Percentiles rank a stretch among this genome's conserved stretches.
Conservation (phyloP, 345 rosid species). For the Zanthoxylum bungeanum region DNA sequence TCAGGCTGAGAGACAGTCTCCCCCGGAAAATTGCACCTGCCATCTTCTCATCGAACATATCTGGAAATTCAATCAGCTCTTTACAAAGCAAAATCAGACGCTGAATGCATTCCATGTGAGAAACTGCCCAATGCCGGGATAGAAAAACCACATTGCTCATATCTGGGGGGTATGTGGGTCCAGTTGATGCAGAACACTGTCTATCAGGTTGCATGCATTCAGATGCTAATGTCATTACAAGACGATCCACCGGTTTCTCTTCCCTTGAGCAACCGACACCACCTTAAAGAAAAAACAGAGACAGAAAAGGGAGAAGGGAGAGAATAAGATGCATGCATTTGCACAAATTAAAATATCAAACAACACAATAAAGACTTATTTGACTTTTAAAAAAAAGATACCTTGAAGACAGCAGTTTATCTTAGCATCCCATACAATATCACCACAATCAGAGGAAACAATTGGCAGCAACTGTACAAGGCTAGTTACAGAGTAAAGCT, state of each 20-base stretch:
- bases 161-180: constrained; percentile 42
- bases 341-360: constrained; percentile 13
- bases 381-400: constrained; percentile 23
- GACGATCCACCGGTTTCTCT: constrained; percentile 70
- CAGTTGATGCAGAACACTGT: constrained; percentile 39
- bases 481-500: constrained; percentile 43
- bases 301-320: constrained; percentile 16
- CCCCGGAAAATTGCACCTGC: constrained; percentile 43
- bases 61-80: constrained; percentile 56
- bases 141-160: constrained; percentile 52
- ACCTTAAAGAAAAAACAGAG: constrained; percentile 23
- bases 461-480: constrained; percentile 50
- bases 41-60: constrained; percentile 54
- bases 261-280: constrained; percentile 63
- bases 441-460: constrained; percentile 38
- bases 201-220: constrained; percentile 59
- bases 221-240: constrained; percentile 64
- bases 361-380: constrained; percentile 3
- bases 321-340: constrained; percentile 6
- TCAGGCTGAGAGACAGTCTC: constrained; percentile 62
- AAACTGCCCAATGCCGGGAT: constrained; percentile 80
- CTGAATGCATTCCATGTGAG: constrained; percentile 54
- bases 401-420: constrained; percentile 70
- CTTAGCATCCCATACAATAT: constrained; percentile 42
- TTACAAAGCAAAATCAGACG: constrained; percentile 62